A percentile compares a stretch with the other conserved stretches of the same genome.
Evolutionary conservation across 73 alveolate genomes (phyloP).

Genomic region (Paramecium caudatum): DNA sequence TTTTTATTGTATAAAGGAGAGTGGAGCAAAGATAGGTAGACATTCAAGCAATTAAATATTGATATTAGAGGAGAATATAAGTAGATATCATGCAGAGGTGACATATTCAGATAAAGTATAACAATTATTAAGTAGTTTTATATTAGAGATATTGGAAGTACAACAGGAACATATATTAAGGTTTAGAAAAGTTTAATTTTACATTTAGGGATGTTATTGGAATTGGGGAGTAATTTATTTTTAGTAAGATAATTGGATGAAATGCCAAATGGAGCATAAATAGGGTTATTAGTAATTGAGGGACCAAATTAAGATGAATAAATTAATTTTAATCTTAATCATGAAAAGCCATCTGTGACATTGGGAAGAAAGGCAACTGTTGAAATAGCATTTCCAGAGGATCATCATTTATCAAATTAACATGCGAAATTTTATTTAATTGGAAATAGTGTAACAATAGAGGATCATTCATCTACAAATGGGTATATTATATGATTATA

Average conservation of each 20-base stretch:
- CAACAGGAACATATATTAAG: conserved; percentile 90
- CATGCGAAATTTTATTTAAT: conserved; percentile 66
- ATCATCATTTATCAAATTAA: conserved; percentile 57
- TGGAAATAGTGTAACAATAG: not conserved
- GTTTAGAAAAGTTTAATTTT: conserved; percentile 80
- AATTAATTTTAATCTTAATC: not conserved
- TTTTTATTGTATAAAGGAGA: conserved; percentile 83
- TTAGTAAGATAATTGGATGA: conserved; percentile 70
- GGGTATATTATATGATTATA: conserved; percentile 4
- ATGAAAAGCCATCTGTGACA: conserved; percentile 31
- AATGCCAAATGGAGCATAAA: not conserved
- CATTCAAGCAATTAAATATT: conserved; percentile 88
- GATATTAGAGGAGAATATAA: conserved; percentile 87
- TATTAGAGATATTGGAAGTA: conserved; percentile 87
- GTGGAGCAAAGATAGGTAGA: conserved; percentile 89
- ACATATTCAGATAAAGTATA: conserved; percentile 33
- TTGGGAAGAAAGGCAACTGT: conserved; percentile 50
- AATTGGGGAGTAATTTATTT: conserved; percentile 86
- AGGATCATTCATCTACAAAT: conserved; percentile 67
- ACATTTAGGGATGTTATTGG: conserved; percentile 82
- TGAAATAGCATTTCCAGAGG: conserved; percentile 59
- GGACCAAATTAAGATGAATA: conserved; percentile 52
- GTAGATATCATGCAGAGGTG: conserved; percentile 81
- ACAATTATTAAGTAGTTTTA: not conserved
- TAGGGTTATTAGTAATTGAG: conserved; percentile 22